Percentiles rank a stretch among this genome's conserved stretches.
Evolutionary conservation across 257 asterid genomes (phyloP).

Genomic region (Rhazya stricta): DNA sequence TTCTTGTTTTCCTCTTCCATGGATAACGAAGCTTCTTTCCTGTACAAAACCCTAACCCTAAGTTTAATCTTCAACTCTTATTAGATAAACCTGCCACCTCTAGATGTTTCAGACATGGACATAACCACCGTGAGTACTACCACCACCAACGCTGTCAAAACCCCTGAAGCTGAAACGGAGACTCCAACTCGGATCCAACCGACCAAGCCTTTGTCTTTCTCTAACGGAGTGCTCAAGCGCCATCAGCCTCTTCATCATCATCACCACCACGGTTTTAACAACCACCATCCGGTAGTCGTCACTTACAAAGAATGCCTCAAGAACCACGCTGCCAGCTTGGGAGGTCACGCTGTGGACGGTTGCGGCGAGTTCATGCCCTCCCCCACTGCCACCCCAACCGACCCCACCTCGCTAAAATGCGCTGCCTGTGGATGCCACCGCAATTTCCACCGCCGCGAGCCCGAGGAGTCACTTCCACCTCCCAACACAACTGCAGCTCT

Average conservation of each 20-base stretch:
- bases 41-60: constrained; percentile 30
- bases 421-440: constrained; percentile 99
- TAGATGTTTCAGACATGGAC: constrained; percentile 60
- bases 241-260: constrained; percentile 52
- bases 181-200: constrained; percentile 76
- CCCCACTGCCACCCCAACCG: constrained; percentile 47
- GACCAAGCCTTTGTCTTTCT: constrained; percentile 37
- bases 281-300: constrained; percentile 54
- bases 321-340: constrained; percentile 85
- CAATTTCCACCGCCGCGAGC: constrained; percentile 95
- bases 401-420: constrained; percentile 89
- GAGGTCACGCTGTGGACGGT: constrained; percentile 94
- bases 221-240: constrained; percentile 84
- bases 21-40: constrained; percentile 19
- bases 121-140: constrained; percentile 27
- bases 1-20: constrained; percentile 12
- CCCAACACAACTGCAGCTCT: constrained; percentile 46
- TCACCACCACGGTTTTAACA: constrained; percentile 21
- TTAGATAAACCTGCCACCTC: background rate
- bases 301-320: constrained; percentile 84
- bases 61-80: constrained; percentile 23
- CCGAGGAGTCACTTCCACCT: constrained; percentile 43
- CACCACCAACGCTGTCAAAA: constrained; percentile 30
- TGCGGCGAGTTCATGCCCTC: constrained; percentile 98
- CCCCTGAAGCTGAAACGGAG: constrained; percentile 68